These are phyloP conservation scores for Fonsecaea monophora DNA, from an alignment of 2,329 filamentous ascomycete genomes.

Conservation along the genomic window DNA sequence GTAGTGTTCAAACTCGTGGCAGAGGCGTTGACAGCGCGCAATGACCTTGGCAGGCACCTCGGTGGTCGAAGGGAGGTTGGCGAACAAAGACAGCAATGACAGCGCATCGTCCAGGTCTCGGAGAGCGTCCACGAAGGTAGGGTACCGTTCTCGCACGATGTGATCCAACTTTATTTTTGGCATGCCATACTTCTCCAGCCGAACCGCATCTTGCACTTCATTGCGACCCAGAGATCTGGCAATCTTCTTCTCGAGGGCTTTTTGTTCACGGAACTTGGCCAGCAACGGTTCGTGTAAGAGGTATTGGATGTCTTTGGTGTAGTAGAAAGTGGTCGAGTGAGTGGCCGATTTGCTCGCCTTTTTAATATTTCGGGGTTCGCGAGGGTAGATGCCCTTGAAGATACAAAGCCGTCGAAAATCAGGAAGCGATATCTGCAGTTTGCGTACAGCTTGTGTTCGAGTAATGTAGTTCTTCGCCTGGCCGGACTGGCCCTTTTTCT, in stretches of 20 bases:
- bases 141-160: slow-evolving; percentile 97
- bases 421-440: slow-evolving; percentile 94
- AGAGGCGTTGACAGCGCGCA: slow-evolving; percentile 88
- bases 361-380: slow-evolving; percentile 95
- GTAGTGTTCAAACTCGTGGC: slow-evolving; percentile 97
- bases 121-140: slow-evolving; percentile 92
- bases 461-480: slow-evolving; percentile 99
- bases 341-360: slow-evolving; percentile 93
- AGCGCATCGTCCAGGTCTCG: slow-evolving; percentile 95
- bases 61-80: slow-evolving; percentile 88
- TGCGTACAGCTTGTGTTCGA: slow-evolving; percentile 93
- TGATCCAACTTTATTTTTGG: slow-evolving; percentile 92
- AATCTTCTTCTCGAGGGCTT: slow-evolving; percentile 97
- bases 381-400: slow-evolving; percentile 99
- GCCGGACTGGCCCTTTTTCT: slow-evolving; percentile 90
- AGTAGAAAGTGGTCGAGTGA: slow-evolving; percentile 88
- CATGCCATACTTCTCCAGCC: slow-evolving; percentile 88
- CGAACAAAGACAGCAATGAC: slow-evolving; percentile 96
- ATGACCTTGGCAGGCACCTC: slow-evolving; percentile 95
- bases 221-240: slow-evolving; percentile 87
- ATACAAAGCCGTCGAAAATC: slow-evolving; percentile 99
- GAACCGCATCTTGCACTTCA: slow-evolving; percentile 85
- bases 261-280: slow-evolving; percentile 95
- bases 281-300: slow-evolving; percentile 95
- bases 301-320: slow-evolving; percentile 96